Percentiles rank a stretch among this genome's conserved stretches.
These are phyloP conservation scores for Naganishia friedmannii DNA, from an alignment of 768 basidiomycete species.

Conservation along the genomic window DNA sequence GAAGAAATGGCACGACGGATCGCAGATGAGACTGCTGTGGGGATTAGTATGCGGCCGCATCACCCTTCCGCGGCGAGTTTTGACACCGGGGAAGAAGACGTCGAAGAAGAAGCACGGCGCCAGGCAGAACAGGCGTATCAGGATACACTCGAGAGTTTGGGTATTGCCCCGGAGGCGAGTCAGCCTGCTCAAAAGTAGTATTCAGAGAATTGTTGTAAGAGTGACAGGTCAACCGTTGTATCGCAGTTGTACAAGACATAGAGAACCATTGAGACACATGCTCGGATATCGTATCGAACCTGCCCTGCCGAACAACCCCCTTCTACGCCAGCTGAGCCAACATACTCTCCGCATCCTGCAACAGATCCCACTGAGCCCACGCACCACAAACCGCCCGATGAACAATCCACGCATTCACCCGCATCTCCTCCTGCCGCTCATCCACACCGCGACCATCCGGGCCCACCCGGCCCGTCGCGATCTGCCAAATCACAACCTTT, in stretches of 20 bases:
- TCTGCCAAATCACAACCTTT: constrained; percentile 41
- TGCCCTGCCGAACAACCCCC: neutral
- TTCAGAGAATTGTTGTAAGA: neutral
- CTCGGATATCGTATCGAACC: neutral
- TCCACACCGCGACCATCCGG: constrained; percentile 28
- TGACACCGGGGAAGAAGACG: neutral
- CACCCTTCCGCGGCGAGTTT: neutral
- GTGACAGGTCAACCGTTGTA: neutral
- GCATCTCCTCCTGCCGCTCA: constrained; percentile 35
- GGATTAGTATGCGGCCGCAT: neutral
- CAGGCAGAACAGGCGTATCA: constrained; percentile 6
- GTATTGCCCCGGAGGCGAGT: constrained; percentile 11
- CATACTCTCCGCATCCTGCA: constrained; percentile 40
- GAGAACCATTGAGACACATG: neutral
- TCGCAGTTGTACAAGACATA: constrained; percentile 1
- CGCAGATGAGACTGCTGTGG: constrained; percentile 8
- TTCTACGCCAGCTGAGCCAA: constrained; percentile 30
- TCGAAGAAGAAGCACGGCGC: neutral
- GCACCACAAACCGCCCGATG: constrained; percentile 43
- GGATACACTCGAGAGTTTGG: constrained; percentile 19
- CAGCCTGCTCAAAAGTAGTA: neutral
- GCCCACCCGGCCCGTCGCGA: constrained; percentile 33
- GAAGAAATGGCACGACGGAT: constrained; percentile 11
- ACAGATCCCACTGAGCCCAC: constrained; percentile 46
- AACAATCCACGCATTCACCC: constrained; percentile 46